These are phyloP conservation scores for Populus alba DNA, from an alignment of 345 rosid species.

Conservation along the genomic window DNA sequence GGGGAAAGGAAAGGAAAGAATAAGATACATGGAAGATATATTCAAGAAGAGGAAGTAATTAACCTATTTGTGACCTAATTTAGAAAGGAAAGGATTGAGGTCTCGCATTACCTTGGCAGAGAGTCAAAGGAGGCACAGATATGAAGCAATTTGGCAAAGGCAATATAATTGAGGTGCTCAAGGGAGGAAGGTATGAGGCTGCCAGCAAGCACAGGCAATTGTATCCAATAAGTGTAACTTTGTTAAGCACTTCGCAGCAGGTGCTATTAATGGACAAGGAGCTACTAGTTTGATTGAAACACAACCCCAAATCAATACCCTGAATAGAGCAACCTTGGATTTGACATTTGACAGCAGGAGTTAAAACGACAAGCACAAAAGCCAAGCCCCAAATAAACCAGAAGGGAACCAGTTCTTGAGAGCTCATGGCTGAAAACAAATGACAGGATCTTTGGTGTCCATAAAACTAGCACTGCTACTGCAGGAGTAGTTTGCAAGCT, in stretches of 20 bases:
- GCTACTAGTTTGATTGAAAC: slow-evolving; percentile 26
- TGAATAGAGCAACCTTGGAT: slow-evolving; percentile 27
- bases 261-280: slow-evolving; percentile 16
- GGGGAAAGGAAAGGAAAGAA: background rate
- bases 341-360: slow-evolving; percentile 17
- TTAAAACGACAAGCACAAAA: background rate
- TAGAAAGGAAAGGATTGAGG: background rate
- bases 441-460: background rate
- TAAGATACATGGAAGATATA: background rate
- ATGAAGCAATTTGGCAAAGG: slow-evolving; percentile 32
- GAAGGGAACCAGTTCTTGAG: slow-evolving; percentile 3
- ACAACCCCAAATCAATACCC: slow-evolving; percentile 19
- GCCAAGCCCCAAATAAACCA: slow-evolving; percentile 18
- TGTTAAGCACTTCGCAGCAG: slow-evolving; percentile 39
- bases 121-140: slow-evolving; percentile 32
- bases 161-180: slow-evolving; percentile 16
- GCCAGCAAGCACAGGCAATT: slow-evolving; percentile 38
- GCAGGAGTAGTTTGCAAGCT: slow-evolving; percentile 14
- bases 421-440: slow-evolving; percentile 9
- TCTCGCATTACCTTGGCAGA: slow-evolving; percentile 30
- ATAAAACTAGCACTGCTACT: background rate
- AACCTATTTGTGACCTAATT: background rate
- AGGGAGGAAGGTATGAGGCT: slow-evolving; percentile 15
- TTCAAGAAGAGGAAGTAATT: background rate
- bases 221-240: slow-evolving; percentile 23